Evolutionary conservation across 257 asterid species (phyloP), one percentile per base, ranked within the genome.

Genomic region (Linaria vulgaris): DNA sequence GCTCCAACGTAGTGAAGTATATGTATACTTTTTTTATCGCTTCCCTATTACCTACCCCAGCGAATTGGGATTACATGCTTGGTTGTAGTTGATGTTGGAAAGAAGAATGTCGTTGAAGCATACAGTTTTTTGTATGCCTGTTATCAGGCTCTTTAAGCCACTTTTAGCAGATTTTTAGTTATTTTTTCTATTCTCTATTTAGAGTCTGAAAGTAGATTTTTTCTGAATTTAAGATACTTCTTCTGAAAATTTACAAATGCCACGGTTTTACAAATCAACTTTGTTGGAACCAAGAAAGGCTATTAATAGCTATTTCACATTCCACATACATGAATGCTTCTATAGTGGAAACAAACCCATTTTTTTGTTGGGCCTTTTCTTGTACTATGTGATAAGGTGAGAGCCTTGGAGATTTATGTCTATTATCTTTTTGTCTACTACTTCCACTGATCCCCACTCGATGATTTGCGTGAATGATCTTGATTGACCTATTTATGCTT

Each of bases 251-350:
- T 47, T 30, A 6, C 37, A 30, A 30, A 30, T 6, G 6, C 37
- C 6, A 30, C 6, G 37, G 3, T 30, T 6, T 3, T 2, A 30
- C 37, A 30, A 30, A 30, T 30, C 6, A 30, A 30, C 37, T 6
- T 6, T 6, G 6, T 30, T 30, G 3, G 3, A 53, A 30, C n/a
- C 8, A 54, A n/a, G 21, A 65, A 52, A 5, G 24, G 3, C 55
- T 66, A 17, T 53, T 15, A n/a, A 11, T 55, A 15, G 22, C 8
- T 3, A 50, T 17, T 63, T 48, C 23, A 9, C 47, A 17, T 12
- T 19, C 24, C n/a, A 56, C 63, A 55, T 58, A 56, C 55, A 39
- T 55, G 44, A 22, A 21, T 57, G 56, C 48, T 13, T 49, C 43
- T 23, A 30, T 20, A 46, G 44, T 21, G 3, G 43, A 54, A 55